Evolutionary conservation across 2,329 filamentous ascomycete genomes (phyloP).

Genomic region (Anthostomella pinea): DNA sequence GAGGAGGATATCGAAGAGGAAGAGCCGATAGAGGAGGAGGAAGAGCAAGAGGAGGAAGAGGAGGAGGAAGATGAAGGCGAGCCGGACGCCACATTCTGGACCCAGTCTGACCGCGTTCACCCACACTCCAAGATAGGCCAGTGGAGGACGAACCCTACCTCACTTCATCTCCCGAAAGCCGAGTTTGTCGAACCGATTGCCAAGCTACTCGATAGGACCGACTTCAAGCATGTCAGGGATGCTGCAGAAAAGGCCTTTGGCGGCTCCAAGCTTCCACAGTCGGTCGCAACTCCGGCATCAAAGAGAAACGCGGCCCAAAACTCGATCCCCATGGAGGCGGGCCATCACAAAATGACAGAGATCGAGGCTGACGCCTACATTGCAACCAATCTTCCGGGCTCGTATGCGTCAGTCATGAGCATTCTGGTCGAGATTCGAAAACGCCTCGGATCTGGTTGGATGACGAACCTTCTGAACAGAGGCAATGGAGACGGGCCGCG

Average conservation of each 20-base stretch:
- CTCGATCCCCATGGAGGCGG: constrained; percentile 61
- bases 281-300: constrained; percentile 64
- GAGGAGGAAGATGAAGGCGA: constrained; percentile 36
- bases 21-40: constrained; percentile 29
- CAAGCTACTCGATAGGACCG: constrained; percentile 62
- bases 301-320: constrained; percentile 59
- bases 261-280: constrained; percentile 71
- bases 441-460: constrained; percentile 68
- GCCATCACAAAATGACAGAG: constrained; percentile 65
- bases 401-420: constrained; percentile 66
- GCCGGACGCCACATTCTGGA: constrained; percentile 27
- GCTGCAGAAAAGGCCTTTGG: constrained; percentile 74
- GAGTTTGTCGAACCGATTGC: constrained; percentile 68
- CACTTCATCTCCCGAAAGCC: constrained; percentile 70
- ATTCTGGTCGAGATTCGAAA: constrained; percentile 71
- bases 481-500: constrained; percentile 56
- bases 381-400: constrained; percentile 65
- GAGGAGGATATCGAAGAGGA: constrained; percentile 32
- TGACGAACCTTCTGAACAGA: constrained; percentile 60
- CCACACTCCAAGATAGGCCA: constrained; percentile 71
- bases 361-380: constrained; percentile 75
- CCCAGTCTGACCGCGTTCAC: constrained; percentile 58
- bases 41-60: constrained; percentile 32
- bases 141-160: constrained; percentile 70
- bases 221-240: constrained; percentile 71